Evolutionary conservation across 805 yeast species (phyloP).

Genomic region (Saccharomycopsis olivae): DNA sequence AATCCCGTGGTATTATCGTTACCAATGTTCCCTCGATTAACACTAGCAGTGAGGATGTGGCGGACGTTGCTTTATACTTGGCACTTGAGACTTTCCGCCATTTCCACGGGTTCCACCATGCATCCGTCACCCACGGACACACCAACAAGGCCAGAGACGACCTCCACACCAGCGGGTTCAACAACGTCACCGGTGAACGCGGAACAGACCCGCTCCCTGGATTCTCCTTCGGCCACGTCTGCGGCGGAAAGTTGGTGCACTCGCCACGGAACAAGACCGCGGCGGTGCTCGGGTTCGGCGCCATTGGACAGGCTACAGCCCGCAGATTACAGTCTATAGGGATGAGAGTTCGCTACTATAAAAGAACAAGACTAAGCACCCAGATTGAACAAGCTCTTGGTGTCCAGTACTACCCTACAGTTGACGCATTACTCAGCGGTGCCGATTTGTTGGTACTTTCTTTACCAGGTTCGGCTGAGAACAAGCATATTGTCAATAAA

Average conservation of each 20-base stretch:
- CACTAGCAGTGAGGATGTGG: conserved; percentile 38
- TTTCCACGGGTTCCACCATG: conserved; percentile 30
- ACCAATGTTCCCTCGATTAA: conserved; percentile 33
- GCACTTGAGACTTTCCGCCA: conserved; percentile 44
- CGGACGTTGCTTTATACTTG: conserved; percentile 51
- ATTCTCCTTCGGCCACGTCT: conserved; percentile 32
- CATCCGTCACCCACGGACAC: conserved; percentile 26
- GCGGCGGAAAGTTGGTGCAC: conserved; percentile 28
- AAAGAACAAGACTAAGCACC: conserved; percentile 29
- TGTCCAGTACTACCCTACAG: too few relatives aligned
- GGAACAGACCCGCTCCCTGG: conserved; percentile 24
- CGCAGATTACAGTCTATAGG: conserved; percentile 39
- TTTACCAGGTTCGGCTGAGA: conserved; percentile 45
- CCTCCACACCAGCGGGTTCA: conserved; percentile 25
- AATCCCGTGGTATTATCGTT: conserved; percentile 30
- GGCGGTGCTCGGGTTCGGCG: conserved; percentile 51
- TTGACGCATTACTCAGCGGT: conserved; percentile 27
- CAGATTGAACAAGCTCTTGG: conserved; percentile 27
- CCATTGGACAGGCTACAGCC: conserved; percentile 48
- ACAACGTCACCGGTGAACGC: conserved; percentile 25
- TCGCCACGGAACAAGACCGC: conserved; percentile 43
- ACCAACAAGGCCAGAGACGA: conserved; percentile 31
- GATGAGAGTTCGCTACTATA: conserved; percentile 48
- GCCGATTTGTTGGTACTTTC: conserved; percentile 46
- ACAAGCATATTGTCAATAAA: conserved; percentile 37